These are phyloP conservation scores for Arctium minus DNA, from an alignment of 129 eudicot genomes.

Conservation along the genomic window DNA sequence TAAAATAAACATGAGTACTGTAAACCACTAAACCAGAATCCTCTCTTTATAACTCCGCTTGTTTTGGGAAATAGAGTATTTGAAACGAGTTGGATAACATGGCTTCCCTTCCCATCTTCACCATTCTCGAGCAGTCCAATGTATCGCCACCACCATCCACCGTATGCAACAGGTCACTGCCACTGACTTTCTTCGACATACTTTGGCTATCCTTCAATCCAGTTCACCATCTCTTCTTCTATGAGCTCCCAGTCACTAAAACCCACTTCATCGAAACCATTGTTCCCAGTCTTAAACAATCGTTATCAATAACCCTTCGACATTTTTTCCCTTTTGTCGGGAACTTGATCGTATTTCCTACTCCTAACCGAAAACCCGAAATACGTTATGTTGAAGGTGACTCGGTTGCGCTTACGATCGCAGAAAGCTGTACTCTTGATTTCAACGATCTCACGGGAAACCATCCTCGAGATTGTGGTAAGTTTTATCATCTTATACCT, in stretches of 20 bases:
- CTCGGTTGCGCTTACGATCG: not conserved
- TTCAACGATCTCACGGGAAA: not conserved
- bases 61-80: too few species aligned
- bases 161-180: slow-evolving; percentile 4
- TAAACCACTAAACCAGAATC: too few species aligned
- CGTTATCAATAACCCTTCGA: not conserved
- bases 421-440: not conserved
- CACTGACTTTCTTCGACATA: slow-evolving; percentile 31
- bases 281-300: not conserved
- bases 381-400: not conserved
- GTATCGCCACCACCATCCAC: not conserved
- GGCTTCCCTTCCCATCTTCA: not conserved
- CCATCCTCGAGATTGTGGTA: not conserved
- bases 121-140: not conserved
- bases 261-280: not conserved
- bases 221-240: slow-evolving; percentile 14
- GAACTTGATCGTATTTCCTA: not conserved
- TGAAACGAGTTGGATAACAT: not conserved
- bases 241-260: not conserved
- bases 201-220: slow-evolving; percentile 32
- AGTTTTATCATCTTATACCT: not conserved
- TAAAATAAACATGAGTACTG: too few species aligned
- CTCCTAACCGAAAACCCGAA: not conserved
- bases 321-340: not conserved
- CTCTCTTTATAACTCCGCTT: too few species aligned